phyloP scores from a whole-genome alignment of 495 filamentous ascomycete genomes.

The Penicillium egyptiacum region DNA sequence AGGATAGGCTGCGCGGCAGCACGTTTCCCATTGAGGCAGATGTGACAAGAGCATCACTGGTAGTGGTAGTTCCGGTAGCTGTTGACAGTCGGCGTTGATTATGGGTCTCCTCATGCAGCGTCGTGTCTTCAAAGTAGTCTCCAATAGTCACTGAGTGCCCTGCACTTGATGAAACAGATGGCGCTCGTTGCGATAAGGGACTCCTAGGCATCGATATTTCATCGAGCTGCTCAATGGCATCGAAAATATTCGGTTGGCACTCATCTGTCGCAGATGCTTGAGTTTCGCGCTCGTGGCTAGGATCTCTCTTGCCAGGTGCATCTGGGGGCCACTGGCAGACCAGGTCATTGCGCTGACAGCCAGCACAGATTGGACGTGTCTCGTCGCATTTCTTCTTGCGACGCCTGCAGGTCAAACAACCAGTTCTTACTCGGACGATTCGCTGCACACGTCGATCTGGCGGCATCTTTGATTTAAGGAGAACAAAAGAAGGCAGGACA shows the following conservation, averaged over 20 bases:
- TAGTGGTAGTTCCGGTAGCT: background rate
- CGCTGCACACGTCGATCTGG: constrained; percentile 32
- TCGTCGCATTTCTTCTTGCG: constrained; percentile 97
- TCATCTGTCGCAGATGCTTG: background rate
- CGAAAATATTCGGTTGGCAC: constrained; percentile 9
- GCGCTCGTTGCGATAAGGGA: constrained; percentile 18
- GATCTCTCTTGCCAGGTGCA: constrained; percentile 20
- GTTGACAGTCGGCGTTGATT: constrained; percentile 8
- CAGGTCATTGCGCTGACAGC: constrained; percentile 41
- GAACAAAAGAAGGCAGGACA: background rate
- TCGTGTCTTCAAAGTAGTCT: constrained; percentile 1
- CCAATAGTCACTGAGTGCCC: constrained; percentile 14
- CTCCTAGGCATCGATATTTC: constrained; percentile 7
- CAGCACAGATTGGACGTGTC: constrained; percentile 69
- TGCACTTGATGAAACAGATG: constrained; percentile 20
- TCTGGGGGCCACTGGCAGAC: constrained; percentile 35
- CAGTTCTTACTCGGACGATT: constrained; percentile 54
- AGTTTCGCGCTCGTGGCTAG: constrained; percentile 9
- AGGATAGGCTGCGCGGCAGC: constrained; percentile 32
- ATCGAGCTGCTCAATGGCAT: constrained; percentile 17
- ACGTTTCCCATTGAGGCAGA: constrained; percentile 23
- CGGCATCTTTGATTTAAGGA: constrained; percentile 25
- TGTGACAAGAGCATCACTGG: constrained; percentile 8
- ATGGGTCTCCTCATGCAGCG: background rate
- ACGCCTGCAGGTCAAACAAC: constrained; percentile 80